Conservation (phyloP, 2,329 filamentous ascomycete species). For the Hymenoscyphus linearis region DNA sequence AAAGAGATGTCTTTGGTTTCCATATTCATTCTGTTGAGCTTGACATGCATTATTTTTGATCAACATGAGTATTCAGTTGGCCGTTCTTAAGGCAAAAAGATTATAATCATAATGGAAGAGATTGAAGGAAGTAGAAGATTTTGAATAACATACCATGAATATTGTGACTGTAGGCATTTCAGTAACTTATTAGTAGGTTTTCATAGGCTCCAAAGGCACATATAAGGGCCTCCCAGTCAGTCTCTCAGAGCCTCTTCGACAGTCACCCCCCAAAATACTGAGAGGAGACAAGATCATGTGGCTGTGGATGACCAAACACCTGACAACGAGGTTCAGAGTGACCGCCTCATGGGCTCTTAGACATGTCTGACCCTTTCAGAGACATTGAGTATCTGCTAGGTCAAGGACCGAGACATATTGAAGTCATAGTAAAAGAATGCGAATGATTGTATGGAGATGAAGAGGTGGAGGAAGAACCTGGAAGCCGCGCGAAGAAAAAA, state of each 20-base stretch:
- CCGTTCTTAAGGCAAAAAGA: slow-evolving; percentile 56
- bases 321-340: not conserved
- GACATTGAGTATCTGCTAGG: not conserved
- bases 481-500: not conserved
- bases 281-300: not conserved
- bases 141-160: slow-evolving; percentile 4
- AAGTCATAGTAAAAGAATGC: not conserved
- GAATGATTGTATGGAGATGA: not conserved
- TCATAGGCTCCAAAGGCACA: not conserved
- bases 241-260: not conserved
- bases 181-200: not conserved
- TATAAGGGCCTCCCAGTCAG: not conserved
- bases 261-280: not conserved
- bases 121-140: slow-evolving; percentile 10
- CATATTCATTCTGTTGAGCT: slow-evolving; percentile 56
- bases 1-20: slow-evolving; percentile 25
- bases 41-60: slow-evolving; percentile 47
- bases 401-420: not conserved
- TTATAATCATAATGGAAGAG: slow-evolving; percentile 48
- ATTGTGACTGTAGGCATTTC: not conserved
- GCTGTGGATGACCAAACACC: not conserved
- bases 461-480: not conserved
- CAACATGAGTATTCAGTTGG: slow-evolving; percentile 59
- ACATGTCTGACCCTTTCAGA: not conserved
- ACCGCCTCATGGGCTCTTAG: not conserved